These are phyloP conservation scores for Pythium myriotylum DNA, from an alignment of 352 stramenopile genomes.

Conservation along the genomic window DNA sequence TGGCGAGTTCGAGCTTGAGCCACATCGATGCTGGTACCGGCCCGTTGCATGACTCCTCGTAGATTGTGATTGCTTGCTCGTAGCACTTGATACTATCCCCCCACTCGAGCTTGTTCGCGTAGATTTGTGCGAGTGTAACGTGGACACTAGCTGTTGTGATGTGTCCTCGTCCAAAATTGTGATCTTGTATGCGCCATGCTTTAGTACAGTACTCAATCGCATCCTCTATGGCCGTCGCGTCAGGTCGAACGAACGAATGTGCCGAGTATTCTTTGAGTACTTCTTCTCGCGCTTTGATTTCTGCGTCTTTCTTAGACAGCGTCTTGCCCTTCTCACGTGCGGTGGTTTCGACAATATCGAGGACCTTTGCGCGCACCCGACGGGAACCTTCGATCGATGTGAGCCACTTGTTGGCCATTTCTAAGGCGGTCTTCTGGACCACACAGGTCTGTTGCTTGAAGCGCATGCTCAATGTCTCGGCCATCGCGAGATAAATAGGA, in stretches of 20 bases:
- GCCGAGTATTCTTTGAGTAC: constrained; percentile 47
- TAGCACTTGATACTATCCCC: constrained; percentile 49
- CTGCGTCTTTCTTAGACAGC: constrained; percentile 58
- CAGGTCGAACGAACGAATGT: constrained; percentile 29
- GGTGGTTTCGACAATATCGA: constrained; percentile 41
- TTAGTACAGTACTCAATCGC: constrained; percentile 69
- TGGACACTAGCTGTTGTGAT: constrained; percentile 56
- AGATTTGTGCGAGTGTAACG: constrained; percentile 55
- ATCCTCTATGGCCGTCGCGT: constrained; percentile 51
- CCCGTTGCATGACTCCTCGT: constrained; percentile 56
- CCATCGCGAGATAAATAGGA: constrained; percentile 54
- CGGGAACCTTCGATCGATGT: constrained; percentile 49
- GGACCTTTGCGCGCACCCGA: constrained; percentile 40
- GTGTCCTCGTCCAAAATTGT: constrained; percentile 49
- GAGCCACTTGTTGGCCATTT: constrained; percentile 53
- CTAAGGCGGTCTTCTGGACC: constrained; percentile 47
- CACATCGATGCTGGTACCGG: constrained; percentile 56
- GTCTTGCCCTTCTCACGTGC: constrained; percentile 18
- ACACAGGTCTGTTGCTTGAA: constrained; percentile 53
- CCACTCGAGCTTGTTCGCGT: constrained; percentile 40
- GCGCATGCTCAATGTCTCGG: constrained; percentile 53
- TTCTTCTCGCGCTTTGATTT: constrained; percentile 35
- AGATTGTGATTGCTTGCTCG: constrained; percentile 52
- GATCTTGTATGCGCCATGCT: constrained; percentile 63
- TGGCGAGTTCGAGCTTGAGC: constrained; percentile 63